Evolutionary conservation across 176 grass and related monocot genomes (phyloP).

Genomic region (Pontederia crassipes): DNA sequence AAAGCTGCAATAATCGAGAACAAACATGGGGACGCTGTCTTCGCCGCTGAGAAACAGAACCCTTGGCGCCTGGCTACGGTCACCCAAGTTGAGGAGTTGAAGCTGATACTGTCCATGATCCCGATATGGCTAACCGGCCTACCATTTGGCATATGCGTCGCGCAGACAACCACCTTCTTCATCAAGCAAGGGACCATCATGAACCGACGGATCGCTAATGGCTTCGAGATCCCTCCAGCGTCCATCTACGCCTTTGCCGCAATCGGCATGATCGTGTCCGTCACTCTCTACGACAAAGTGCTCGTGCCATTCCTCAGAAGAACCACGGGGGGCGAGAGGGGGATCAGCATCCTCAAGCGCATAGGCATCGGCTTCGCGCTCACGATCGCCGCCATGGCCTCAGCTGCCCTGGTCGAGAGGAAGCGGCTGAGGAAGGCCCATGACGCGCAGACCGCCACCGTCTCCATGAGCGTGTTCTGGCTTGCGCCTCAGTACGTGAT

Average conservation of each 20-base stretch:
- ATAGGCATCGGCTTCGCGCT: conserved; percentile 59
- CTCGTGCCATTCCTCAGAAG: conserved; percentile 47
- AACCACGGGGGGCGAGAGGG: conserved; percentile 43
- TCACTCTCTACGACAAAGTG: conserved; percentile 48
- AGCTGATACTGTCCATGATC: conserved; percentile 55
- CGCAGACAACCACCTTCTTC: conserved; percentile 69
- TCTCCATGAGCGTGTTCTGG: conserved; percentile 45
- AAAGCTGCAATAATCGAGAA: conserved; percentile 70
- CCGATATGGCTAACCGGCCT: conserved; percentile 71
- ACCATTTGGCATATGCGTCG: conserved; percentile 44
- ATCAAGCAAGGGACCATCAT: conserved; percentile 75
- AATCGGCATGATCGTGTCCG: conserved; percentile 43
- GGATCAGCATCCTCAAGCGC: conserved; percentile 61
- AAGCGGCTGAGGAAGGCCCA: conserved; percentile 14
- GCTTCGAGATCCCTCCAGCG: conserved; percentile 55
- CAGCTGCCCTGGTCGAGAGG: conserved; percentile 39
- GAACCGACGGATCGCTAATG: conserved; percentile 38
- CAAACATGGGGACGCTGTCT: background rate
- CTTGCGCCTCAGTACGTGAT: conserved; percentile 56
- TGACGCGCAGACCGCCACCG: background rate
- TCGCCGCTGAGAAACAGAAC: conserved; percentile 9
- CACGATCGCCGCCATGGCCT: conserved; percentile 19
- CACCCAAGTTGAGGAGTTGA: conserved; percentile 92
- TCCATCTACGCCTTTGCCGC: conserved; percentile 46
- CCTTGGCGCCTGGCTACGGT: conserved; percentile 58